A percentile compares a stretch with the other conserved stretches of the same genome.
phyloP scores from a whole-genome alignment of 1,284 basidiomycete genomes.

The Naganishia albida region DNA sequence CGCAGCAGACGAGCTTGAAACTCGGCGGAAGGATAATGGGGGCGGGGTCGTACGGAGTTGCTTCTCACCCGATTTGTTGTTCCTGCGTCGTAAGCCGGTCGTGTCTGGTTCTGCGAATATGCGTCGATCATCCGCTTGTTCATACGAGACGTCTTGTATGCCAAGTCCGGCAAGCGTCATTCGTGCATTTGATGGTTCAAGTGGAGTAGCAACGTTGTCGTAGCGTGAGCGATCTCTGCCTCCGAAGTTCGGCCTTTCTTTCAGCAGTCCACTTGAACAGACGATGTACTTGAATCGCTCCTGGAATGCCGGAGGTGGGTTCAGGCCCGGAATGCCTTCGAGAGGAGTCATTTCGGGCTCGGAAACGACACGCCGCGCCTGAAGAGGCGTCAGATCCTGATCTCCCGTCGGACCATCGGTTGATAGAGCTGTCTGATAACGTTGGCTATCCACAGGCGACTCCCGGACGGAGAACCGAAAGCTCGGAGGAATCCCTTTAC shows the following conservation, averaged over 20 bases:
- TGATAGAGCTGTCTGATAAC: background rate
- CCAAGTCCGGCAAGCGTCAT: constrained; percentile 10
- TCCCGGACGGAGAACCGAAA: background rate
- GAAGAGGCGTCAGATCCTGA: background rate
- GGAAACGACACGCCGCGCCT: background rate
- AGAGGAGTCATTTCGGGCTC: constrained; percentile 2
- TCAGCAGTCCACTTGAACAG: constrained; percentile 29
- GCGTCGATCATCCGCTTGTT: too few species aligned
- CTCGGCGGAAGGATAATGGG: constrained; percentile 17
- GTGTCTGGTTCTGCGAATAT: background rate
- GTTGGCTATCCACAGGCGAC: background rate
- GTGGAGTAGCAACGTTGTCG: background rate
- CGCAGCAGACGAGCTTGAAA: background rate
- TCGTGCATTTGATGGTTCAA: background rate
- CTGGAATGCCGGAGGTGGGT: constrained; percentile 27
- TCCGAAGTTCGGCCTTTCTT: constrained; percentile 19
- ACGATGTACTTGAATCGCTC: constrained; percentile 29
- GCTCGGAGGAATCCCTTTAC: background rate
- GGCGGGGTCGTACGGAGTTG: background rate
- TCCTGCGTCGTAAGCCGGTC: constrained; percentile 1
- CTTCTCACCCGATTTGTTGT: background rate
- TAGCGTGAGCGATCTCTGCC: background rate
- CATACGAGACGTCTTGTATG: background rate
- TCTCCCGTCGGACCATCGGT: background rate
- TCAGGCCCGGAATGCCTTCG: constrained; percentile 1